Base-by-base conservation (phyloP, 1,284 basidiomycete genomes). In the Rhodotorula sp. region DNA sequence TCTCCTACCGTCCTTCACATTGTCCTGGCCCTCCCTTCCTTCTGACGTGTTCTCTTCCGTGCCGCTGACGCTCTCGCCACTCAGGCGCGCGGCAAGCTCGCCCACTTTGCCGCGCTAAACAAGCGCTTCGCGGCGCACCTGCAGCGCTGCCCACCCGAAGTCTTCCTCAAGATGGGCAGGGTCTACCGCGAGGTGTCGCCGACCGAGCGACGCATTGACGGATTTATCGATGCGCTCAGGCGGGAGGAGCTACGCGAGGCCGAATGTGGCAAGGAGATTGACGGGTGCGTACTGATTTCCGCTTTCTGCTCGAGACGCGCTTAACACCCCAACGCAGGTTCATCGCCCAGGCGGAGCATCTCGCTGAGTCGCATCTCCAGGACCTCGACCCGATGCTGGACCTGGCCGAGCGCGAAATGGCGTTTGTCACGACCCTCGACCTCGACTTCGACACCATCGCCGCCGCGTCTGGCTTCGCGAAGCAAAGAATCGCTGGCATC, bases 361-460 rank as follows among this genome's bases (percentile, higher is more conserved):
- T 97, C 15, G 88, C 90, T 0, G 92, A 93, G 77, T 88, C 90
- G 2, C 90, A 93, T 80, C 92, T 97, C 79, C 37, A 29, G 0
- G 85, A 61, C 32, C 60, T 85, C 72, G 88, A 87, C 37, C 90
- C 89, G 72, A 88, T 91, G n/a, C 87, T 89, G 60, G 94, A 96
- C 80, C 82, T 94, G 17, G 92, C 89, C 21, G 94, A 97, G 83
- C 87, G 90, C 39, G 92, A 96, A 81, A 84, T 94, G n/a, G 91
- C 91, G 10, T 89, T 90, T 78, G 87, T 90, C 2, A 82, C 95
- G 77, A 51, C 50, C 3, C 50, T 51, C n/a, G 94, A 97, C 79
- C 86, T 89, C 73, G 94, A 97, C 81, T 85, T 97, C 15, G 94
- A 97, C 81, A 90, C 91, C 81, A 94, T 97, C 80, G 88, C 91